Percentiles rank a stretch among this genome's conserved stretches.
Evolutionary conservation across 495 filamentous ascomycete species (phyloP).

Genomic region (Emericellopsis terricola): DNA sequence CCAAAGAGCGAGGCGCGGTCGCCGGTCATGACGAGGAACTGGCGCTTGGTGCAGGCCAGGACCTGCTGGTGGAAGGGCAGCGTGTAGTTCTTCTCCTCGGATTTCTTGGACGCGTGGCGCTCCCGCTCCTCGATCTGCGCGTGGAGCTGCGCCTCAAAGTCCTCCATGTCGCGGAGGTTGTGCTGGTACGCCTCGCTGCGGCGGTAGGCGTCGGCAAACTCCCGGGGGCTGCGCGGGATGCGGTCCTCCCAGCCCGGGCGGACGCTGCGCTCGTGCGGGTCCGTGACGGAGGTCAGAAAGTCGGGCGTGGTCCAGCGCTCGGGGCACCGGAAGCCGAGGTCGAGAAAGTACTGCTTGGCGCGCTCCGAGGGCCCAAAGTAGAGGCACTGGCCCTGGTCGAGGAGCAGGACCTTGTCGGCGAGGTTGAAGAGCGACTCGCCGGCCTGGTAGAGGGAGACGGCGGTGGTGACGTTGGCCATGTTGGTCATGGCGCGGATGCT

Average conservation of each 20-base stretch:
- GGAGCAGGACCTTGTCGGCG: constrained; percentile 49
- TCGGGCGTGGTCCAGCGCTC: constrained; percentile 43
- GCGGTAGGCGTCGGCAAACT: constrained; percentile 47
- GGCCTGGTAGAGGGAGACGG: constrained; percentile 57
- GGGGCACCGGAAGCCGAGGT: constrained; percentile 39
- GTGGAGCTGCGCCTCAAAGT: constrained; percentile 16
- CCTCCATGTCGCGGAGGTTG: constrained; percentile 28
- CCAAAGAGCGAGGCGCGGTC: constrained; percentile 31
- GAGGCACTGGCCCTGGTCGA: constrained; percentile 52
- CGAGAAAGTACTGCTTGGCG: constrained; percentile 43
- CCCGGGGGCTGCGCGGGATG: constrained; percentile 52
- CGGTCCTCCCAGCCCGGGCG: constrained; percentile 40
- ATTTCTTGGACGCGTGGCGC: constrained; percentile 9
- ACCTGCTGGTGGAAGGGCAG: constrained; percentile 51
- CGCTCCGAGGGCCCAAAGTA: constrained; percentile 41
- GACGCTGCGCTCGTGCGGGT: constrained; percentile 41
- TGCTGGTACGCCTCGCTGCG: constrained; percentile 30
- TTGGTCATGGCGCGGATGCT: constrained; percentile 34
- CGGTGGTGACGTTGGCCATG: constrained; percentile 32
- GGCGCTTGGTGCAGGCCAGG: constrained; percentile 44
- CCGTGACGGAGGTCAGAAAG: constrained; percentile 58
- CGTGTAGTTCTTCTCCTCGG: constrained; percentile 47
- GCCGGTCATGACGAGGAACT: constrained; percentile 39
- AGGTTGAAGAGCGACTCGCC: constrained; percentile 46
- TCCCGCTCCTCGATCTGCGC: neutral